These are phyloP conservation scores for Xylariaceae sp. DNA, from an alignment of 2,329 filamentous ascomycete genomes.

Conservation along the genomic window DNA sequence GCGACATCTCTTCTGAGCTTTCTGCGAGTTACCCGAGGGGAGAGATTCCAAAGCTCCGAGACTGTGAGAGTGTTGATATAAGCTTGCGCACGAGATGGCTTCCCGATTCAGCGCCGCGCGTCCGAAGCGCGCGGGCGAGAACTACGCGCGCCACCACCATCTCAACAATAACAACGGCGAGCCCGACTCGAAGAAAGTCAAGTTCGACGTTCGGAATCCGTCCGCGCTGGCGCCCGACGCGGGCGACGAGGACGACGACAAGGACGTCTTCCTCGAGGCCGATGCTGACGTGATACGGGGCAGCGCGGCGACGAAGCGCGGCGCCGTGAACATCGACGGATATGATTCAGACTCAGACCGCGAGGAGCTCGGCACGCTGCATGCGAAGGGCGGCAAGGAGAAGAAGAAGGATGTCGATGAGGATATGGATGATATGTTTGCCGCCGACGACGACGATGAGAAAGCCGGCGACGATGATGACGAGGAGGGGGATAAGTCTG, in stretches of 20 bases:
- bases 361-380: constrained; percentile 48
- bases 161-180: constrained; percentile 31
- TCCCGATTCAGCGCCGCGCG: constrained; percentile 61
- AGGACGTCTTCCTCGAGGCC: constrained; percentile 71
- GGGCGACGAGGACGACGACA: constrained; percentile 42
- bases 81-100: constrained; percentile 40
- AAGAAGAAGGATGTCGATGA: constrained; percentile 42
- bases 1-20: no score
- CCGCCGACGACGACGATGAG: constrained; percentile 44
- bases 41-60: no score
- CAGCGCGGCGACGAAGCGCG: constrained; percentile 72
- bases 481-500: constrained; percentile 43
- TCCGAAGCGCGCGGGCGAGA: constrained; percentile 77
- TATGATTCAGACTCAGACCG: constrained; percentile 94
- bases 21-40: no score
- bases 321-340: constrained; percentile 91
- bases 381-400: constrained; percentile 25
- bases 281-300: constrained; percentile 93
- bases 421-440: constrained; percentile 84
- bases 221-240: constrained; percentile 81
- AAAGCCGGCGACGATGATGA: constrained; percentile 48
- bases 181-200: constrained; percentile 65
- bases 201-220: constrained; percentile 92
- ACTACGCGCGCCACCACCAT: constrained; percentile 67
- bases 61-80: no score